Base-by-base conservation (phyloP, 441 rosid species). In the Populus hybrid region DNA sequence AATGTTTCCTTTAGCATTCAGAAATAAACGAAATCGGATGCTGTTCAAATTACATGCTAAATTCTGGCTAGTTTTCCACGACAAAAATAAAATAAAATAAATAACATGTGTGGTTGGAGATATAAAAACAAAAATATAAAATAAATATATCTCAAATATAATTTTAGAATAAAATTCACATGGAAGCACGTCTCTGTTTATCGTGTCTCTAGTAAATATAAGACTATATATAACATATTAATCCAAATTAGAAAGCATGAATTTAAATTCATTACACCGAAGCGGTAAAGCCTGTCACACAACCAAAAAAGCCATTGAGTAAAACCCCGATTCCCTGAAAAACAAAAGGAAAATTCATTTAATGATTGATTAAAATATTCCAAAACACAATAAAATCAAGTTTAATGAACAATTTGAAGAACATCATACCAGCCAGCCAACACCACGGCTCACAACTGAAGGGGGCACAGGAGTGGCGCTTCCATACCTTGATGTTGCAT, bases 381-480 rank as follows among this genome's bases (percentile, higher is more conserved):
- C 18, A 9, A 5, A 12, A 11, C 12, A 40, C 46, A 40, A 10
- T 40, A 10, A 40, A 40, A 40, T 40, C 50, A 40, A 10, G 50
- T 10, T 40, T 40, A 1, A 10, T 11, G 50, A 10, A 3, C 50
- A 40, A 3, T 40, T 40, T 11, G 24, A 68, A 73, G 70, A 38
- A 61, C 14, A 40, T 66, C 81, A 26, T 84, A 93, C 97, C 94
- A 88, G 88, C 97, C 97, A 91, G 72, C 97, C 97, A 77, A 84
- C 78, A 30, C 95, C 97, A 65, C 93, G 92, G 80, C 95, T 86
- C 74, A 93, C 72, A 75, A 93, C 92, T n/a, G 94, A 93, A 75
- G 94, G 91, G 30, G 97, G 97, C 59, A 91, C 81, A 2, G 97
- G 94, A 4, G 94, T 90, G 21, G 97, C 97, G 74, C 93, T 90